Base-by-base conservation (phyloP, 352 stramenopile species). In the Lagenidium sp. region DNA sequence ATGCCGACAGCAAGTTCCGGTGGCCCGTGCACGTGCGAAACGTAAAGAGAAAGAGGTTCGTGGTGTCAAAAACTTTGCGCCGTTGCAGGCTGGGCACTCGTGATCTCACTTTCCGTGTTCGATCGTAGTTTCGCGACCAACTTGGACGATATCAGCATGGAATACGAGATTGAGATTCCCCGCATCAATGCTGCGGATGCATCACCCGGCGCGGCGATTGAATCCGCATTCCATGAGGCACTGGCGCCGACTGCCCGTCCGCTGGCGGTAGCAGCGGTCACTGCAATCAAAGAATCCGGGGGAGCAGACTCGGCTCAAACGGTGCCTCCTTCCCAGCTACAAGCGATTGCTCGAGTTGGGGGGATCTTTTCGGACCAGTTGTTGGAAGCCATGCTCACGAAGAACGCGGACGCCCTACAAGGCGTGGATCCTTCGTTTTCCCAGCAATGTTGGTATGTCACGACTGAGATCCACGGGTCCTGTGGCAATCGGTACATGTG, bases 1-100 rank as follows among this genome's bases (percentile, higher is more conserved):
- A n/a, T n/a, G n/a, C n/a, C n/a, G n/a, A 10, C 42, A 90, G 78
- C 4, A 86, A 90, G 44, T 90, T 87, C 44, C 75, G 78, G 16
- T 90, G 78, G 78, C 78, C 78, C 25, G 52, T 80, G 31, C 72
- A 69, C 26, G 7, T 82, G 26, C 64, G 65, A 8, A 90, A 87
- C 35, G 35, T 86, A 21, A 63, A 61, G n/a, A 73, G 65, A 25
- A 60, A 47, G 12, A 57, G 73, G 78, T 88, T 63, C 39, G 66
- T 65, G 15, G 37, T n/a, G n/a, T n/a, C n/a, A n/a, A n/a, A n/a
- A n/a, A n/a, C n/a, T n/a, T n/a, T n/a, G n/a, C n/a, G n/a, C n/a
- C n/a, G n/a, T n/a, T n/a, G n/a, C n/a, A n/a, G n/a, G n/a, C n/a
- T n/a, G n/a, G n/a, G n/a, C n/a, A n/a, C n/a, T n/a, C n/a, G n/a